Conservation (phyloP, 2,329 filamentous ascomycete species). For the Lecanicillium sp. region DNA sequence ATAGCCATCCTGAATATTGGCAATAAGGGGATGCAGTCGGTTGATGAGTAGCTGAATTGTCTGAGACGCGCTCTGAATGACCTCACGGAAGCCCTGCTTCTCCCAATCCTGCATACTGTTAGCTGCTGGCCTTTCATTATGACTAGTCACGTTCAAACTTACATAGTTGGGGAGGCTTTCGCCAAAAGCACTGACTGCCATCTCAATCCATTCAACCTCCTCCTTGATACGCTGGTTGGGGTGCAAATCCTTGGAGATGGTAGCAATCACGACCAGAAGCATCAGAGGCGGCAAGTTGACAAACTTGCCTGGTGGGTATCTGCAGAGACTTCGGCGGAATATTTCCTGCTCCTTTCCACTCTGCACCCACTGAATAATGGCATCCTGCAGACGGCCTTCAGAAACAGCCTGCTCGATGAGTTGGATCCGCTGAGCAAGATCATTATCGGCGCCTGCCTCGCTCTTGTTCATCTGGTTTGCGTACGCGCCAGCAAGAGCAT, state of each 20-base stretch:
- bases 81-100: constrained; percentile 25
- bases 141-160: constrained; percentile 23
- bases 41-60: constrained; percentile 30
- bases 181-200: constrained; percentile 46
- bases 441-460: constrained; percentile 31
- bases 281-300: constrained; percentile 51
- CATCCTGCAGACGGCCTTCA: constrained; percentile 52
- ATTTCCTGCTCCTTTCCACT: constrained; percentile 53
- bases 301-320: constrained; percentile 33
- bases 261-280: constrained; percentile 55
- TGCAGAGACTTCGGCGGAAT: constrained; percentile 39
- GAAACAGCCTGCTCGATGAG: constrained; percentile 55
- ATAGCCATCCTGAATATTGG: constrained; percentile 25
- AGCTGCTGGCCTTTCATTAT: not conserved
- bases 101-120: constrained; percentile 26
- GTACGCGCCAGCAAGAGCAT: constrained; percentile 25
- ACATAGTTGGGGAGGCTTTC: constrained; percentile 40
- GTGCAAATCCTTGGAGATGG: constrained; percentile 50
- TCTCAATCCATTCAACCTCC: constrained; percentile 53
- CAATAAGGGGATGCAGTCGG: constrained; percentile 25
- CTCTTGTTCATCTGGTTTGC: constrained; percentile 25
- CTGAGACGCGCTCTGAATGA: constrained; percentile 29
- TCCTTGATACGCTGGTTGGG: constrained; percentile 42
- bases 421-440: constrained; percentile 47
- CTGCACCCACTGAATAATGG: constrained; percentile 60